Evolutionary conservation across 129 eudicot genomes (phyloP).

Genomic region (Artemisia tridentata): DNA sequence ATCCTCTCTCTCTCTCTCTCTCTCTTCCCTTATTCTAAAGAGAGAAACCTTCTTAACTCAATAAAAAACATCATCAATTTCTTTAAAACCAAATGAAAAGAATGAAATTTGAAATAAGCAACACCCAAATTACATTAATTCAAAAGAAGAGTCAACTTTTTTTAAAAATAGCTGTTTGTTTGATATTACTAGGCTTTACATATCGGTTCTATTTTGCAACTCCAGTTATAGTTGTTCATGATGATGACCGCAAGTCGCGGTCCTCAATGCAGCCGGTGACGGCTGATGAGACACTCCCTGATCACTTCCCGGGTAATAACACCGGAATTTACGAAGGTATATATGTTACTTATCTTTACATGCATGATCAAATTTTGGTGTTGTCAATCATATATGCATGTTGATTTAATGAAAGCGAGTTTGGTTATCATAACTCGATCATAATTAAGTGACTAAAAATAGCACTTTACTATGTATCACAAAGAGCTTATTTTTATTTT

Average conservation of each 20-base stretch:
- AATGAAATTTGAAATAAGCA: slow-evolving; percentile 30
- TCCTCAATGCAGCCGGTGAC: slow-evolving; percentile 22
- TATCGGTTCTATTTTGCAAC: slow-evolving; percentile 48
- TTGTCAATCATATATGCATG: neutral
- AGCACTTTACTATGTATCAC: no score
- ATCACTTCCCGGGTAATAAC: slow-evolving; percentile 26
- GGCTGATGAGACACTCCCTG: slow-evolving; percentile 22
- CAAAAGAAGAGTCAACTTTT: slow-evolving; percentile 29
- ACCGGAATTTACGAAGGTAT: slow-evolving; percentile 40
- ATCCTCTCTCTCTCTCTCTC: neutral
- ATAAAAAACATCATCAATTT: neutral
- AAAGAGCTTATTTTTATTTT: no score
- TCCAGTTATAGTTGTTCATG: slow-evolving; percentile 22
- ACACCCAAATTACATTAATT: slow-evolving; percentile 26
- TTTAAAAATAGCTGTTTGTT: slow-evolving; percentile 41
- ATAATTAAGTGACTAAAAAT: no score
- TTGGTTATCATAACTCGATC: neutral
- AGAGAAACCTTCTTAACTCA: slow-evolving; percentile 4
- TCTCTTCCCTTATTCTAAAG: neutral
- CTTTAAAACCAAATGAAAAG: slow-evolving; percentile 32
- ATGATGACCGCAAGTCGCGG: slow-evolving; percentile 13
- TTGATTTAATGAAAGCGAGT: neutral
- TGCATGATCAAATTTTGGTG: slow-evolving; percentile 4
- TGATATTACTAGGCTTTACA: slow-evolving; percentile 48
- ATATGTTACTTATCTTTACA: neutral